A percentile compares a stretch with the other conserved stretches of the same genome.
These are phyloP conservation scores for Trametes cingulata DNA, from an alignment of 768 basidiomycete species.

Conservation along the genomic window DNA sequence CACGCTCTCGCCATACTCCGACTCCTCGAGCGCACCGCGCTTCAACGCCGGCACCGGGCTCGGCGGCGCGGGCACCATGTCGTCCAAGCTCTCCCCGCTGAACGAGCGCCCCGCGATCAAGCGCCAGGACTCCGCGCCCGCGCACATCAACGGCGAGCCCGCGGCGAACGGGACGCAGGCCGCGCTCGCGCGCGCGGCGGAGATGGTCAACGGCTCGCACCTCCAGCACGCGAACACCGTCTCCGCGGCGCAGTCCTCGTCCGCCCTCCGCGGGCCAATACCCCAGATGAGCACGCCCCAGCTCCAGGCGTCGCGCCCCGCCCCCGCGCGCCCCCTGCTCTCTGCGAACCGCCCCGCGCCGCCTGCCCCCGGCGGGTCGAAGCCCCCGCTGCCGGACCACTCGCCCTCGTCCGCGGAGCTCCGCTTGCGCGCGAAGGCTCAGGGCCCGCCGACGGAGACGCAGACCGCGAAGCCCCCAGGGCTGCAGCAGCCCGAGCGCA, in stretches of 20 bases:
- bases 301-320: conserved; percentile 60
- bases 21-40: conserved; percentile 56
- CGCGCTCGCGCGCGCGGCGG: conserved; percentile 54
- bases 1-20: conserved; percentile 36
- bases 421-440: conserved; percentile 61
- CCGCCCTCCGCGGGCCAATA: conserved; percentile 31
- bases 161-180: conserved; percentile 37
- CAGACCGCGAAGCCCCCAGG: conserved; percentile 36
- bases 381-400: conserved; percentile 45
- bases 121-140: conserved; percentile 50
- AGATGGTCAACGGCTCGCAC: conserved; percentile 58
- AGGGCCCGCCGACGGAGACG: conserved; percentile 44
- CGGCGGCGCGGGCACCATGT: conserved; percentile 56
- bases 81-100: conserved; percentile 44
- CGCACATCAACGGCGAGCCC: conserved; percentile 34
- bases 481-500: conserved; percentile 43
- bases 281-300: conserved; percentile 36
- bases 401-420: conserved; percentile 67
- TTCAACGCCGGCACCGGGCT: conserved; percentile 93
- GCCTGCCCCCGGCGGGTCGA: conserved; percentile 38
- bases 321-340: conserved; percentile 68
- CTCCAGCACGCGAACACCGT: conserved; percentile 45
- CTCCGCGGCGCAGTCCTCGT: conserved; percentile 34
- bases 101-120: conserved; percentile 40
- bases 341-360: conserved; percentile 58